phyloP scores from a whole-genome alignment of 192 early-diverging fungal genomes.

The Linnemannia zychae region DNA sequence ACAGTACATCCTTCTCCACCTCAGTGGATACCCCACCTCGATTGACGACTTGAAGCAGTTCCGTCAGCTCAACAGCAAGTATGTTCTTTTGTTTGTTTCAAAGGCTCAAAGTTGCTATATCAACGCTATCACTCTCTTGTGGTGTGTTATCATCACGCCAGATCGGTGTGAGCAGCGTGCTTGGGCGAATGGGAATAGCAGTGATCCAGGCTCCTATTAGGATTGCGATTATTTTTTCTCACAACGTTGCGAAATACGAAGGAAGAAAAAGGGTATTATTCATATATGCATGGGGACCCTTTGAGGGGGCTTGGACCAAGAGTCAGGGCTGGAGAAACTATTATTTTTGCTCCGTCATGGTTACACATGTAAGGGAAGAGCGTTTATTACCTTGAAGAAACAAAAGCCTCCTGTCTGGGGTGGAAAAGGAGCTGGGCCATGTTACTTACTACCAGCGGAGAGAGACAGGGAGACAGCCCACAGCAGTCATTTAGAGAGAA shows the following conservation, averaged over 20 bases:
- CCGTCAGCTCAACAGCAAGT: constrained; percentile 86
- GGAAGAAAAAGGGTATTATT: neutral
- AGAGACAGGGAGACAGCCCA: neutral
- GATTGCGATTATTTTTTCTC: neutral
- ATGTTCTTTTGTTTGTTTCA: constrained; percentile 46
- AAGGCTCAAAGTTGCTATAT: constrained; percentile 11
- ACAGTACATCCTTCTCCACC: constrained; percentile 91
- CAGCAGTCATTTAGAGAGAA: too few species aligned
- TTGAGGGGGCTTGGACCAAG: neutral
- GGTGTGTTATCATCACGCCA: neutral
- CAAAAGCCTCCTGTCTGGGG: neutral
- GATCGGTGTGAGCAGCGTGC: neutral
- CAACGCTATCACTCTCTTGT: neutral
- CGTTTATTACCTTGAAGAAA: neutral
- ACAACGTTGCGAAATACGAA: neutral
- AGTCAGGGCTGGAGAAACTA: neutral
- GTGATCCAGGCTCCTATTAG: neutral
- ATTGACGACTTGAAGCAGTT: constrained; percentile 94
- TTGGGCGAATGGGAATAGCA: neutral
- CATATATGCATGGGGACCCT: neutral
- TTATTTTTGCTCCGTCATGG: neutral
- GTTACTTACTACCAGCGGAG: neutral
- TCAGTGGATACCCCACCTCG: constrained; percentile 88
- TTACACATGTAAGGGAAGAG: neutral
- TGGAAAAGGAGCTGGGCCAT: neutral